phyloP scores from a whole-genome alignment of 148 eudicot genomes.

The Polygonum maritimum region DNA sequence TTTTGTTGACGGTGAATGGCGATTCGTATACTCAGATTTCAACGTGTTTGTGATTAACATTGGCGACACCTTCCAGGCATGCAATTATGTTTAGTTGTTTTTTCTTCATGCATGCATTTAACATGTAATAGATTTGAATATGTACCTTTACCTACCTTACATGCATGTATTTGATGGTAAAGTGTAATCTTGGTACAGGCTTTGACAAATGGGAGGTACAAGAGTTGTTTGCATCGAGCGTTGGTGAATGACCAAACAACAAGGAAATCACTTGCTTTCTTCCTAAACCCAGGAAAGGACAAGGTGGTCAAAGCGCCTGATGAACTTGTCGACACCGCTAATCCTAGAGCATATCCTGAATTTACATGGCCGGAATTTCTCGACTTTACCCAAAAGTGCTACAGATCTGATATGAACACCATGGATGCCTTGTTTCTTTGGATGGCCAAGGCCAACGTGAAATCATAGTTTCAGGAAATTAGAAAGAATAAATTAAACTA shows the following conservation, averaged over 20 bases:
- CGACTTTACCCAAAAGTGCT: constrained; percentile 58
- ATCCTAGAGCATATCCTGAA: constrained; percentile 50
- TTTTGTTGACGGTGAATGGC: constrained; percentile 51
- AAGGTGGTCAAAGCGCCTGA: constrained; percentile 56
- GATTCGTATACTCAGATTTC: constrained; percentile 37
- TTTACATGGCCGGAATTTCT: constrained; percentile 57
- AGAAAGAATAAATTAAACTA: no score
- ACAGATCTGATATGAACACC: constrained; percentile 62
- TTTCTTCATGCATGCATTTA: background rate
- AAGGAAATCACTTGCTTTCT: constrained; percentile 68
- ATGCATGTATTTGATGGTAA: background rate
- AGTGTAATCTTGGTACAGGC: constrained; percentile 27
- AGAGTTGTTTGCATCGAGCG: constrained; percentile 69
- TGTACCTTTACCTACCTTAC: background rate
- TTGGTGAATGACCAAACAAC: constrained; percentile 47
- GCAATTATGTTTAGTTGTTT: constrained; percentile 19
- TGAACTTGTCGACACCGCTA: constrained; percentile 29
- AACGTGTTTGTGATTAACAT: constrained; percentile 37
- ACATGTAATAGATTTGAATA: no score
- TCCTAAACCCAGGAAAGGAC: constrained; percentile 47
- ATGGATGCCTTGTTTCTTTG: constrained; percentile 40
- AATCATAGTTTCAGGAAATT: no score
- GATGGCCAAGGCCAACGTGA: constrained; percentile 3
- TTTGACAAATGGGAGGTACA: constrained; percentile 56
- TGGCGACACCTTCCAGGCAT: constrained; percentile 58